Evolutionary conservation across 176 grass and related monocot genomes (phyloP).

Genomic region (Aegilops speltoides): DNA sequence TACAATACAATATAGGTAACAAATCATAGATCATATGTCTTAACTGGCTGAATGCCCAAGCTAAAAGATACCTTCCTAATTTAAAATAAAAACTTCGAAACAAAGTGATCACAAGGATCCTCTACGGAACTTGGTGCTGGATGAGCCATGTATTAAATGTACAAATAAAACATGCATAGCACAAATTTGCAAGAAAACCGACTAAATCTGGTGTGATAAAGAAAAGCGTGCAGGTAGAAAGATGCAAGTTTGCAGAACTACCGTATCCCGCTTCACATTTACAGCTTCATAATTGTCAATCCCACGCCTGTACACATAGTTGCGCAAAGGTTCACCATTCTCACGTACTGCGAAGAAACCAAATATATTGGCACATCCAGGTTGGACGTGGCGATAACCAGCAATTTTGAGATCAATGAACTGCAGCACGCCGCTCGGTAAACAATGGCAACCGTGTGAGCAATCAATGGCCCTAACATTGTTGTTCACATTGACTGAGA

Average conservation of each 20-base stretch:
- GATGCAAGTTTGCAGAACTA: not conserved
- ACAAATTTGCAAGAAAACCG: not conserved
- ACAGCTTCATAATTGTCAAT: no score
- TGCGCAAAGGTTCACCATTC: not conserved
- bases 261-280: not conserved
- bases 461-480: constrained; percentile 7
- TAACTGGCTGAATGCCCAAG: not conserved
- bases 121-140: not conserved
- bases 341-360: no score
- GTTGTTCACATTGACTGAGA: constrained; percentile 17
- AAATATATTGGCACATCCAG: no score
- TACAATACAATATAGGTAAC: not conserved
- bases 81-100: not conserved
- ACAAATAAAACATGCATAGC: not conserved
- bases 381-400: no score
- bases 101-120: not conserved
- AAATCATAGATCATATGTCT: not conserved
- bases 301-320: no score
- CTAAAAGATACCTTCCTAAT: not conserved
- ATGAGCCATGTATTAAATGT: not conserved
- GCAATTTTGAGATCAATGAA: no score
- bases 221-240: not conserved
- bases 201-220: not conserved
- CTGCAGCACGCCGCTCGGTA: not conserved
- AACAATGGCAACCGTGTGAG: not conserved